Conservation (phyloP, 768 basidiomycete species). For the Boletus reticuloceps region DNA sequence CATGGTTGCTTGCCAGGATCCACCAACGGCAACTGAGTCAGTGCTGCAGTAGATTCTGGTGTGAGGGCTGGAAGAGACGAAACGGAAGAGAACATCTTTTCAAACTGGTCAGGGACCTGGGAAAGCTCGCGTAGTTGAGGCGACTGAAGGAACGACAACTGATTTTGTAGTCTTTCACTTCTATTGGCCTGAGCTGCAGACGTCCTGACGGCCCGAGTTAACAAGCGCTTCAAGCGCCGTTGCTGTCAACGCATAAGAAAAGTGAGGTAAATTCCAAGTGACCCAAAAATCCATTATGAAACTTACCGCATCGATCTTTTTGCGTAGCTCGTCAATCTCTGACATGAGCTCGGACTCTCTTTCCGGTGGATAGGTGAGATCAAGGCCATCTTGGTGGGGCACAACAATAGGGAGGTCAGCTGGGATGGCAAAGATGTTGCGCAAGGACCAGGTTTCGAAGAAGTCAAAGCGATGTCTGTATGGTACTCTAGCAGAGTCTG, state of each 20-base stretch:
- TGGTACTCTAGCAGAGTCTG: conserved; percentile 88
- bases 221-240: conserved; percentile 59
- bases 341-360: conserved; percentile 59
- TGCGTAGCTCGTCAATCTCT: conserved; percentile 65
- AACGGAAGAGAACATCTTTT: conserved; percentile 45
- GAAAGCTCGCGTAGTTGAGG: conserved; percentile 40
- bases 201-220: conserved; percentile 49
- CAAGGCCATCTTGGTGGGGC: conserved; percentile 72
- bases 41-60: conserved; percentile 37
- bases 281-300: background rate
- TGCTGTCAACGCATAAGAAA: conserved; percentile 41
- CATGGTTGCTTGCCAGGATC: conserved; percentile 72
- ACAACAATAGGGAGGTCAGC: conserved; percentile 66
- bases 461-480: conserved; percentile 90
- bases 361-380: conserved; percentile 59
- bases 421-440: conserved; percentile 83
- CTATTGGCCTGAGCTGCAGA: conserved; percentile 46
- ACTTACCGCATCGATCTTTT: conserved; percentile 69
- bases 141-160: conserved; percentile 43
- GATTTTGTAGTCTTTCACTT: conserved; percentile 42
- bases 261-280: conserved; percentile 7
- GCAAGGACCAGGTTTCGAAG: conserved; percentile 85
- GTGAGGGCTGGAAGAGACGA: conserved; percentile 48
- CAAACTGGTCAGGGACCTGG: conserved; percentile 39
- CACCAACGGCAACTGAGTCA: conserved; percentile 30